These are phyloP conservation scores for Colletotrichum tropicicola DNA, from an alignment of 2,329 filamentous ascomycete species.

Conservation along the genomic window DNA sequence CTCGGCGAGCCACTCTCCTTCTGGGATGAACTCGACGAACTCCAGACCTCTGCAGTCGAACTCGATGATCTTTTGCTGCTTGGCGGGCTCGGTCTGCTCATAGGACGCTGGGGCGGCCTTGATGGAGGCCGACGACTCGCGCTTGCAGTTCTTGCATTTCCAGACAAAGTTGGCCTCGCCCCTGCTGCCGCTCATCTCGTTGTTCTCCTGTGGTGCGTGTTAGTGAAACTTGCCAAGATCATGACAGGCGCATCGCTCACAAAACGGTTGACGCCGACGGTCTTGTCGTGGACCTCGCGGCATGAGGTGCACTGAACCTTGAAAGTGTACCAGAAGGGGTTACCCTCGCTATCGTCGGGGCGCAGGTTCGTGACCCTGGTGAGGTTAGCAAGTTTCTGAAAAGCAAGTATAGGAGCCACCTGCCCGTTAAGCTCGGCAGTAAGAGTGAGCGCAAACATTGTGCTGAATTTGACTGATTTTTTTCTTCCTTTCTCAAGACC, in stretches of 20 bases:
- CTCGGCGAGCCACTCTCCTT: conserved; percentile 92
- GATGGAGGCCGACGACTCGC: conserved; percentile 88
- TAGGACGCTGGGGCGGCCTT: conserved; percentile 78
- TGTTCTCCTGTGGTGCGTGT: conserved; percentile 71
- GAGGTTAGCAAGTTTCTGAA: neutral
- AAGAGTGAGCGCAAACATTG: conserved; percentile 73
- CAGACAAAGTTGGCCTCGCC: conserved; percentile 99
- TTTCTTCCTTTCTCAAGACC: neutral
- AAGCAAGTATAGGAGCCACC: conserved; percentile 28
- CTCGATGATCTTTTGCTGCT: conserved; percentile 81
- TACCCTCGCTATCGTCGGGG: conserved; percentile 81
- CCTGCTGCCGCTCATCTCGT: conserved; percentile 90
- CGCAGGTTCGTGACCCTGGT: conserved; percentile 87
- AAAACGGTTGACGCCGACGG: conserved; percentile 87
- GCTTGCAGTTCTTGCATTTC: conserved; percentile 98
- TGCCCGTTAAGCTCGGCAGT: conserved; percentile 78
- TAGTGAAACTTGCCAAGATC: neutral
- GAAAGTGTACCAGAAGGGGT: conserved; percentile 96
- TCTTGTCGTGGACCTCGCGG: conserved; percentile 88
- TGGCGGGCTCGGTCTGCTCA: conserved; percentile 75
- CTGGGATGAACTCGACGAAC: conserved; percentile 88
- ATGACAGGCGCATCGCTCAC: conserved; percentile 60
- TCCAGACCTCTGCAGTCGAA: conserved; percentile 96
- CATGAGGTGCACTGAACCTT: conserved; percentile 99
- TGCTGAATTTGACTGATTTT: conserved; percentile 23